Base-by-base conservation (phyloP, 164 flowering plant genomes). In the Tinospora cordifolia region DNA sequence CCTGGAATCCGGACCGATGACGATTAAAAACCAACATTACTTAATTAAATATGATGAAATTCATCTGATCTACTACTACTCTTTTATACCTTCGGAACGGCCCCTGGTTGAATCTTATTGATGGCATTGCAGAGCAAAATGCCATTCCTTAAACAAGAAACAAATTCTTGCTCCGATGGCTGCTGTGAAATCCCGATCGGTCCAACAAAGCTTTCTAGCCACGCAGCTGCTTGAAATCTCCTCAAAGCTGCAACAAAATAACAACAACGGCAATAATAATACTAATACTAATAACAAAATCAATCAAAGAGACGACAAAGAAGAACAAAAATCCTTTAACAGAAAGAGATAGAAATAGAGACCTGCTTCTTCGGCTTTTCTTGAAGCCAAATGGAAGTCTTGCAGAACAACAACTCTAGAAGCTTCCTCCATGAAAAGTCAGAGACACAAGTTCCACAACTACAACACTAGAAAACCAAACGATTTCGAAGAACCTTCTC, bases 341-440 rank as follows among this genome's bases (percentile, higher is more conserved):
- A 41, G 36, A 40, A 10, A 57, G 27, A 73, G 36, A 40, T 22
- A 41, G 22, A 70, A 57, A 66, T 62, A 66, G 22, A 66, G 25
- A 88, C 98, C 91, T 75, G 92, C 86, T 84, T 89, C 92, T 81
- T 92, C 92, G 8, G 94, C 94, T 78, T 86, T 92, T 84, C 96
- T 88, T 81, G 91, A 88, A 75, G 92, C 93, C 74, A 86, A 68
- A 74, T 84, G 81, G 44, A 87, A 57, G 26, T 86, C 92, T 68
- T 87, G 83, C 8, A 74, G 44, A 38, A 75, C 79, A 38, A 75
- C 79, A 36, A 67, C 77, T 75, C 82, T 70, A 59, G 75, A 27
- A 40, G 63, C 39, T 75, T 71, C 77, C 80, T 81, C 91, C 92
- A 88, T 87, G 17, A 38, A n/a, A 44, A 40, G 17, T 22, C 44